Base-by-base conservation (phyloP, 2,329 filamentous ascomycete species). In the Nigrospora sphaerica region DNA sequence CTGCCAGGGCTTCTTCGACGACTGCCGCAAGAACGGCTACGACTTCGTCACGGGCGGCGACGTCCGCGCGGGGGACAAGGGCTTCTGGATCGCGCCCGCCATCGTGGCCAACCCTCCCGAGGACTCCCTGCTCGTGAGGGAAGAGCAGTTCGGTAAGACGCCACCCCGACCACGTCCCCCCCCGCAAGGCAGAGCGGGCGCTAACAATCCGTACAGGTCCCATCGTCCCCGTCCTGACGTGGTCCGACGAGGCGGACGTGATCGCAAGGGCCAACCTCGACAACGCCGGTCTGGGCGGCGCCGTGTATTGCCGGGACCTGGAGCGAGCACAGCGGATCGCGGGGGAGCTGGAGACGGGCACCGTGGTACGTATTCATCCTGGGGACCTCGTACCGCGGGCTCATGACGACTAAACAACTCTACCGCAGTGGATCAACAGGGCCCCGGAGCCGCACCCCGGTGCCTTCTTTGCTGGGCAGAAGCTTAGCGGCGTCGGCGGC, bases 231-330 rank as follows among this genome's bases (percentile, higher is more conserved):
- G 64, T 85, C 9, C 57, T 85, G 46, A 74, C 71, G 17, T 87
- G 81, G 80, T 66, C 67, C 0, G 70, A 75, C 28, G 81, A 86
- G 49, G 73, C 73, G 6, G 80, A 84, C 16, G 77, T 82, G 0
- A 63, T 85, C 31, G 57, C 59, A 1, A 70, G 78, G 4, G 79
- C 89, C 46, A 95, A 95, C 66, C 96, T 92, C 75, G 97, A 98
- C 76, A 93, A 90, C 62, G 73, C 78, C 11, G 79, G 95, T 55
- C 90, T 86, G 55, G 90, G 95, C 56, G 86, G 84, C 45, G 79
- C 78, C 0, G 72, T 85, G 0, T 85, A 79, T 68, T 75, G 69
- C 14, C 69, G 66, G 14, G 77, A 85, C 47, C 46, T 77, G 1
- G 62, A 62, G 1, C 64, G 69, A 4, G 80, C 78, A 0, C 68